Base-by-base conservation (phyloP, 257 asterid genomes). In the Orobanche coerulescens region DNA sequence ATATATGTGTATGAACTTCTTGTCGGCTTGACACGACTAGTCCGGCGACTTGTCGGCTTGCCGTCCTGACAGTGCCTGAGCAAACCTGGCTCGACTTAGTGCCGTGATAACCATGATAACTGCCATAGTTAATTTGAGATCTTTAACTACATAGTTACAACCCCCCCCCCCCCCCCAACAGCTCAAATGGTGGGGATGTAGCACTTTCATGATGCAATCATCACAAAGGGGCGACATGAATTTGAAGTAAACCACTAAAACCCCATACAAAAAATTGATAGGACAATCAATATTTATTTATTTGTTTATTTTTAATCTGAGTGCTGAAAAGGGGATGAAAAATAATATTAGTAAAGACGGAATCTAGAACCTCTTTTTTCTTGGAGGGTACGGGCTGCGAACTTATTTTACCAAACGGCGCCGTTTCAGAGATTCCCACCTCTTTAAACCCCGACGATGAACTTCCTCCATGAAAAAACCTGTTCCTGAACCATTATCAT, bases 361-460 rank as follows among this genome's bases (percentile, higher is more conserved):
- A 56, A 31, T 23, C 48, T 42, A 68, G 62, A 26, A 83, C 97
- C 94, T 84, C 76, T 65, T 86, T 78, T 15, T 77, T 73, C 62
- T 82, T 79, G 28, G 65, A 75, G 6, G 81, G 40, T 54, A 36
- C 70, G 28, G 78, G 43, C 25, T 58, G 64, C 5, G 81, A 48
- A 59, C 66, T 53, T 50, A 57, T 75, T 65, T 52, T 75, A 50
- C 52, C 49, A 26, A 81, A 81, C 63, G 86, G 83, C 62, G 82
- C 46, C 39, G 79, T 76, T 71, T 84, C 95, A 66, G 73, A 68
- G 63, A 76, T 83, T 23, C 82, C 95, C 58, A 72, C 81, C 13
- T 82, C 94, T 43, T 75, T 68, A 60, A 65, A 78, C 61, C 22
- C 75, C 46, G 82, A 40, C 65, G 87, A 80, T 51, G 85, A 82